A percentile compares a stretch with the other conserved stretches of the same genome.
These are phyloP conservation scores for Ceratocystis ficicola DNA, from an alignment of 2,329 filamentous ascomycete species.

Conservation along the genomic window DNA sequence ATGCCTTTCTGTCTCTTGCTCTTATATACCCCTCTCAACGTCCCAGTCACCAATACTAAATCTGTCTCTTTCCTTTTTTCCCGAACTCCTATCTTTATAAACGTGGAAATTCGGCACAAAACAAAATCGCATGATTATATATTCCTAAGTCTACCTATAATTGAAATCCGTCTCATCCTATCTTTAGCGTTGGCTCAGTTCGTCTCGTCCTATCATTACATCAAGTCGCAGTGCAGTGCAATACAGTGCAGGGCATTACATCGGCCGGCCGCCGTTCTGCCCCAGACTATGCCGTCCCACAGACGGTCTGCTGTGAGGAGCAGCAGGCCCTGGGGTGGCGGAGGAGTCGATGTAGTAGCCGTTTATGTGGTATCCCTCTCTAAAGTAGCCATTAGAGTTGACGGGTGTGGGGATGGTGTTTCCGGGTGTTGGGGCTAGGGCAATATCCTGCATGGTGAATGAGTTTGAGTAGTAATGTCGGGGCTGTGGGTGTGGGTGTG, in stretches of 20 bases:
- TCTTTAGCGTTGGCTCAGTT: not conserved
- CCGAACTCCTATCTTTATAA: no score
- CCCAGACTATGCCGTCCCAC: not conserved
- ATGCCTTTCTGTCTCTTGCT: constrained; percentile 1
- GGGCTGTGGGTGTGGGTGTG: not conserved
- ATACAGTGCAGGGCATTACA: not conserved
- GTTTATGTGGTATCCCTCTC: not conserved
- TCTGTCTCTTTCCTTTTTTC: no score
- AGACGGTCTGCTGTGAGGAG: not conserved
- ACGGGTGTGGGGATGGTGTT: constrained; percentile 10
- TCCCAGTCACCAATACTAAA: not conserved
- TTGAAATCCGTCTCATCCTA: no score
- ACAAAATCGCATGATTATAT: not conserved
- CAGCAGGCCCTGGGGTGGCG: not conserved
- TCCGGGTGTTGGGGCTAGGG: not conserved
- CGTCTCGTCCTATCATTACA: not conserved
- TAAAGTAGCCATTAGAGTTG: not conserved
- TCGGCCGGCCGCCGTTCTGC: no score
- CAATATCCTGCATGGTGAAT: not conserved
- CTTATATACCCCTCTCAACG: constrained; percentile 8
- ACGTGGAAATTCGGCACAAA: no score
- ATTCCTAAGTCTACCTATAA: not conserved
- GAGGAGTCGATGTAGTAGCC: constrained; percentile 6
- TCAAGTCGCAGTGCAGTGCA: not conserved
- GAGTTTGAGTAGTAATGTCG: not conserved